A percentile compares a stretch with the other conserved stretches of the same genome.
phyloP scores from a whole-genome alignment of 768 basidiomycete genomes.

The Hygrophoropsis aurantiaca region DNA sequence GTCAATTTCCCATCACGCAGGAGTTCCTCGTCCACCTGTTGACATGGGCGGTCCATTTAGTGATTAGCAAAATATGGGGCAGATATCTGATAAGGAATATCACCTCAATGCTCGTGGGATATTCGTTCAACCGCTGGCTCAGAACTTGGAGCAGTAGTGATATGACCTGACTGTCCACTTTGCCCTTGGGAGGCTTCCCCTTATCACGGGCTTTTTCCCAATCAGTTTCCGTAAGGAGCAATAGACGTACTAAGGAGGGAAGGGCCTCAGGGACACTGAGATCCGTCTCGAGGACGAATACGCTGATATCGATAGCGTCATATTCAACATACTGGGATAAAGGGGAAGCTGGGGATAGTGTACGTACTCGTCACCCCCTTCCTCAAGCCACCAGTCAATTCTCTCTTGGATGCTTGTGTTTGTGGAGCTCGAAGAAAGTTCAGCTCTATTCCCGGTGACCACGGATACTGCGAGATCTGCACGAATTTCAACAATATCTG shows the following conservation, averaged over 20 bases:
- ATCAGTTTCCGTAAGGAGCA: slow-evolving; percentile 54
- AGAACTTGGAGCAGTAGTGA: slow-evolving; percentile 50
- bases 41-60: slow-evolving; percentile 1
- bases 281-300: slow-evolving; percentile 55
- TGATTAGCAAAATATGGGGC: background rate
- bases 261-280: slow-evolving; percentile 54
- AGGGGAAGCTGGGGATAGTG: slow-evolving; percentile 1
- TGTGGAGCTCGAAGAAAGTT: slow-evolving; percentile 4
- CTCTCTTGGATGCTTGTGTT: slow-evolving; percentile 44
- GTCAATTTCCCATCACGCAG: slow-evolving; percentile 31
- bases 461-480: slow-evolving; percentile 65
- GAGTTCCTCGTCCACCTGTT: slow-evolving; percentile 53
- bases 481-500: slow-evolving; percentile 74
- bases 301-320: slow-evolving; percentile 34
- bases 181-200: slow-evolving; percentile 74
- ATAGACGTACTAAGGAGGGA: slow-evolving; percentile 63
- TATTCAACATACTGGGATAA: background rate
- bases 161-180: slow-evolving; percentile 48
- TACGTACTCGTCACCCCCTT: slow-evolving; percentile 85
- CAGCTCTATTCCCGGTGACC: slow-evolving; percentile 19
- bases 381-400: slow-evolving; percentile 93
- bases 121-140: slow-evolving; percentile 48
- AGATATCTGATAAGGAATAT: slow-evolving; percentile 3
- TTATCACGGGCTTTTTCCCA: slow-evolving; percentile 62
- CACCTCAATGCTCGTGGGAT: slow-evolving; percentile 57